Base-by-base conservation (phyloP, 352 stramenopile species). In the Thalassiosira ordinaria region DNA sequence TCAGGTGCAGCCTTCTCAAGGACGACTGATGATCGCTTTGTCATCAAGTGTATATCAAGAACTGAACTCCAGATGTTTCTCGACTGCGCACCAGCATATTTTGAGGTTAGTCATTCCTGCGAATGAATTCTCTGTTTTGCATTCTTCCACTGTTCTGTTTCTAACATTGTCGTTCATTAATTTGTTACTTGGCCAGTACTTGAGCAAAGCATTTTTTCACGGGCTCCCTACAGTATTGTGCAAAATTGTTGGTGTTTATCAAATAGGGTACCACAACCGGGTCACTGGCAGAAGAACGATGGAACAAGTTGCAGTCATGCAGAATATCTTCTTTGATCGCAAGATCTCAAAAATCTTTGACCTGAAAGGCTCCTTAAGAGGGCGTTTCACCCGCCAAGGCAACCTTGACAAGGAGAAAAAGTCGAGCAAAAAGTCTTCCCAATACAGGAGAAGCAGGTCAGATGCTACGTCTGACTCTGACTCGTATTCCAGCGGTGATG, bases 31-130 rank as follows among this genome's bases (percentile, higher is more conserved):
- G 96, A 98, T 57, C 92, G 97, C 13, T 99, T 99, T 82, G 95
- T 99, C 55, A 95, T 99, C 29, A 99, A 99, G 81, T 97, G 97
- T 78, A 99, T 99, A 74, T 98, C 94, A 55, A 93, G 94, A 20
- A 99, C 96, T 6, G 97, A 99, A 92, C 91, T 99, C 37, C 96
- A 99, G 92, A 98, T 99, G 85, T 95, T 97, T 86, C 71, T 96
- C 8, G 91, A 96, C 67, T 95, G 91, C 76, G 88, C 91, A 37
- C 87, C 90, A n/a, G 89, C 91, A 0, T 99, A 99, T 82, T 99
- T 99, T 93, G 97, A 98, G 64, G 73, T 82, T 24, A 82, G 62
- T 1, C 6, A 53, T 53, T 53, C 14, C 9, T 24, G 46, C 22
- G n/a, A 11, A n/a, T n/a, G n/a, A n/a, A n/a, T n/a, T n/a, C n/a